A percentile compares a stretch with the other conserved stretches of the same genome.
Evolutionary conservation across 78 protist genomes (phyloP).

Genomic region (Planoprotostelium fungivorum): DNA sequence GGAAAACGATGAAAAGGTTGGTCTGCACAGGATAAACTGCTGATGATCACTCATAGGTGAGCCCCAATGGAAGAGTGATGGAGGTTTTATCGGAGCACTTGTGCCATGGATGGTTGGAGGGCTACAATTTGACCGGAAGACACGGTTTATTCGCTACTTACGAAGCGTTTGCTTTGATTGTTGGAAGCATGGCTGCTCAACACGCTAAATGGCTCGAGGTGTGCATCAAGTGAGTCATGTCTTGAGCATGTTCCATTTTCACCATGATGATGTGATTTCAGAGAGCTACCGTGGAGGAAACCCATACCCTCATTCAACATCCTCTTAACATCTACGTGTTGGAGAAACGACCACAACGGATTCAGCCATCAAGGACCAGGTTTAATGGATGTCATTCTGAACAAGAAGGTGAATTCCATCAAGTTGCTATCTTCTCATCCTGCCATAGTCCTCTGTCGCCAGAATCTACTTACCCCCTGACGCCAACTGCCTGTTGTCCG

Average conservation of each 20-base stretch:
- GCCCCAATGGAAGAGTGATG: conserved; percentile 26
- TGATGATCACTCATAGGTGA: too few species aligned
- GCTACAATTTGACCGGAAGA: conserved; percentile 27
- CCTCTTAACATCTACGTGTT: conserved; percentile 3
- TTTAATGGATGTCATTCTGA: background rate
- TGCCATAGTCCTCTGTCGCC: background rate
- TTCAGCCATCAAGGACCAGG: conserved; percentile 27
- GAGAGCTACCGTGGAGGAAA: background rate
- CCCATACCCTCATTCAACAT: conserved; percentile 9
- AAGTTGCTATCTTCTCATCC: too few species aligned
- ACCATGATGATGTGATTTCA: background rate
- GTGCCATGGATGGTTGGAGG: conserved; percentile 30
- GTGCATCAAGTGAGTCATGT: background rate
- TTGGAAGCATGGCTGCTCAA: conserved; percentile 9
- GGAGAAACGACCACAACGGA: conserved; percentile 32
- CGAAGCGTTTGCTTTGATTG: conserved; percentile 5
- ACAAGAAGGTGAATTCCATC: conserved; percentile 14
- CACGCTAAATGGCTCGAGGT: conserved; percentile 31
- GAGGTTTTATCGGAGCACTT: conserved; percentile 15
- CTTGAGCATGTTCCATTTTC: background rate
- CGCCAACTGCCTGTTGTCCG: conserved; percentile 14
- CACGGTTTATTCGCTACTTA: conserved; percentile 18
- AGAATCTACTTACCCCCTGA: conserved; percentile 12
- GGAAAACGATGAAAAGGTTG: conserved; percentile 5
- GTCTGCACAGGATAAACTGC: too few species aligned